Conservation (phyloP, 1,284 basidiomycete species). For the Rhodotorula sp. region DNA sequence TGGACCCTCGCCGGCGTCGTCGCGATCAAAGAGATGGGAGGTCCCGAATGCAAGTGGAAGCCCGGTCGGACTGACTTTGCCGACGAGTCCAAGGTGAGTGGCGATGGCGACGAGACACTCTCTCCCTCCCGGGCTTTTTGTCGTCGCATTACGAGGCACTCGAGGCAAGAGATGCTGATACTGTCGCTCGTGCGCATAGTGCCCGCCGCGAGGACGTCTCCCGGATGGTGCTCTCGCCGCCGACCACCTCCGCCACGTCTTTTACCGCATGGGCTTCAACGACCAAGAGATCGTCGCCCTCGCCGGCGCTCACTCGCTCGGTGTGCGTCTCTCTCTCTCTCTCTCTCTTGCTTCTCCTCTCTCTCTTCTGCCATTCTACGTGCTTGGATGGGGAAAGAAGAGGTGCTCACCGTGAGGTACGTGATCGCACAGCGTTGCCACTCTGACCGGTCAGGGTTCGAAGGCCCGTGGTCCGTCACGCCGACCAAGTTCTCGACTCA, state of each 20-base stretch:
- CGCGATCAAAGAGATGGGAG: constrained; percentile 75
- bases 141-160: neutral
- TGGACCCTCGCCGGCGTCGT: constrained; percentile 75
- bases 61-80: constrained; percentile 77
- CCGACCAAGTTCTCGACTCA: constrained; percentile 56
- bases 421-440: constrained; percentile 54
- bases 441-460: constrained; percentile 54
- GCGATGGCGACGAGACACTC: neutral
- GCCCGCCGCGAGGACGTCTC: constrained; percentile 83
- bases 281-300: constrained; percentile 59
- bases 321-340: constrained; percentile 38
- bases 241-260: constrained; percentile 84
- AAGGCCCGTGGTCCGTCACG: constrained; percentile 51
- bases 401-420: neutral
- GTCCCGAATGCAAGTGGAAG: constrained; percentile 81
- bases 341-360: constrained; percentile 10
- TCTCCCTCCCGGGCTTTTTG: neutral
- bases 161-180: neutral
- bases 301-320: constrained; percentile 57
- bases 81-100: constrained; percentile 51
- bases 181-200: no score
- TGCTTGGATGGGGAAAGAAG: neutral
- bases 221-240: constrained; percentile 83
- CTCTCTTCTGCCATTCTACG: constrained; percentile 38
- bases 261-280: constrained; percentile 66